A percentile compares a stretch with the other conserved stretches of the same genome.
Evolutionary conservation across 306 rosid genomes (phyloP).

Genomic region (Heteromeles arbutifolia): DNA sequence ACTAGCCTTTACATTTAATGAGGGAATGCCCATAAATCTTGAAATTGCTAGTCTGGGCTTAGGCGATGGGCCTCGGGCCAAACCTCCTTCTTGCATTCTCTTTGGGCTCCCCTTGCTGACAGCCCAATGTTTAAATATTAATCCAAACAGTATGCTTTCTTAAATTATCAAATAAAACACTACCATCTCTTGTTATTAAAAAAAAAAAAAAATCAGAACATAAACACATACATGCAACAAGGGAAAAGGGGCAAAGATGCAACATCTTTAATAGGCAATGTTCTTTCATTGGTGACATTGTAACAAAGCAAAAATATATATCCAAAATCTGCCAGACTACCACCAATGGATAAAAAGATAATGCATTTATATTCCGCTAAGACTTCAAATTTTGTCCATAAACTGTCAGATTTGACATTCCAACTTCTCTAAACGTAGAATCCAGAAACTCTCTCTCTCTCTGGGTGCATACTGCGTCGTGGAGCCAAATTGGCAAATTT

Average conservation of each 20-base stretch:
- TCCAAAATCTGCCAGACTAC: background rate
- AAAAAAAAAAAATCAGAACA: background rate
- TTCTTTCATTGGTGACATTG: background rate
- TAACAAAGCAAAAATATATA: background rate
- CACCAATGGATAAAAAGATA: background rate
- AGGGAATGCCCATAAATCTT: too few species aligned
- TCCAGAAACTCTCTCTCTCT: background rate
- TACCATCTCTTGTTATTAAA: too few species aligned
- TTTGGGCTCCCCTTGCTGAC: too few species aligned
- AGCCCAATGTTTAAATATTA: too few species aligned
- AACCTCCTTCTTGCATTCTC: too few species aligned
- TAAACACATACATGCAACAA: background rate
- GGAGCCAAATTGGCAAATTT: conserved; percentile 21
- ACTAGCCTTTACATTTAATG: too few species aligned
- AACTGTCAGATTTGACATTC: conserved; percentile 5
- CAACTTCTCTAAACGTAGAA: conserved; percentile 30
- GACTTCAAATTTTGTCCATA: background rate
- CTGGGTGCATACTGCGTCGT: conserved; percentile 2
- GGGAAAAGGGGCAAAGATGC: background rate
- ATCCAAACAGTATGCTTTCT: too few species aligned
- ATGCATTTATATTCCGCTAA: background rate
- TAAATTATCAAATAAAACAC: too few species aligned
- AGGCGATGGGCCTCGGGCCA: too few species aligned
- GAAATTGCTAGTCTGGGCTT: too few species aligned
- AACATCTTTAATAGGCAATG: background rate